These are phyloP conservation scores for Psilocybe cyanescens DNA, from an alignment of 768 basidiomycete genomes.

Conservation along the genomic window DNA sequence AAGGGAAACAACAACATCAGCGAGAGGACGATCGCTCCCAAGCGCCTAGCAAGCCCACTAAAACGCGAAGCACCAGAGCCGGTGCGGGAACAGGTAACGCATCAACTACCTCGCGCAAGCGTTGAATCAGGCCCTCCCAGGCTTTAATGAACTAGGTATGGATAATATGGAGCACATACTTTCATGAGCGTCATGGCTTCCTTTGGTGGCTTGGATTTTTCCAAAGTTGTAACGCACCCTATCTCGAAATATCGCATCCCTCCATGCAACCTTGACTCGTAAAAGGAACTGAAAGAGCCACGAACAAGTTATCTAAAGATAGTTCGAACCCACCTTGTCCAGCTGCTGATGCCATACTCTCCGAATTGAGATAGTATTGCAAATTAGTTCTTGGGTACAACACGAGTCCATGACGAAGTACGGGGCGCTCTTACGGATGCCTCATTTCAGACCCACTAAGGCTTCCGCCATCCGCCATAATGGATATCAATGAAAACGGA, in stretches of 20 bases:
- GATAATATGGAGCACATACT: background rate
- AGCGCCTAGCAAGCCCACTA: constrained; percentile 23
- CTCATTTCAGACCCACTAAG: background rate
- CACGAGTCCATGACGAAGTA: background rate
- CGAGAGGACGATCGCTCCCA: constrained; percentile 32
- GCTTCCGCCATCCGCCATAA: constrained; percentile 25
- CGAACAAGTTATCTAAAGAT: constrained; percentile 5
- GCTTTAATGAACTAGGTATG: background rate
- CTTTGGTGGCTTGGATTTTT: background rate
- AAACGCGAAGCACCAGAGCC: constrained; percentile 25
- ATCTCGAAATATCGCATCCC: background rate
- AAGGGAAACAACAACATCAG: constrained; percentile 13
- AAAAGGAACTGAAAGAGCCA: constrained; percentile 10
- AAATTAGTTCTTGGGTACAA: background rate
- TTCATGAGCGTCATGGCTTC: background rate
- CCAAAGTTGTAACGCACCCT: constrained; percentile 6
- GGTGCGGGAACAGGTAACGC: constrained; percentile 7
- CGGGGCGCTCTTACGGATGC: background rate
- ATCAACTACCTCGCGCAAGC: constrained; percentile 10
- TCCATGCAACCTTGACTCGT: constrained; percentile 1
- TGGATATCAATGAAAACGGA: constrained; percentile 25
- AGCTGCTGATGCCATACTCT: background rate
- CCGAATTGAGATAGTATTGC: constrained; percentile 1
- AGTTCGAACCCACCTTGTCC: constrained; percentile 5
- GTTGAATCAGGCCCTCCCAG: constrained; percentile 3